Conservation (phyloP, 345 rosid genomes). For the Rhodamnia rubescens region DNA sequence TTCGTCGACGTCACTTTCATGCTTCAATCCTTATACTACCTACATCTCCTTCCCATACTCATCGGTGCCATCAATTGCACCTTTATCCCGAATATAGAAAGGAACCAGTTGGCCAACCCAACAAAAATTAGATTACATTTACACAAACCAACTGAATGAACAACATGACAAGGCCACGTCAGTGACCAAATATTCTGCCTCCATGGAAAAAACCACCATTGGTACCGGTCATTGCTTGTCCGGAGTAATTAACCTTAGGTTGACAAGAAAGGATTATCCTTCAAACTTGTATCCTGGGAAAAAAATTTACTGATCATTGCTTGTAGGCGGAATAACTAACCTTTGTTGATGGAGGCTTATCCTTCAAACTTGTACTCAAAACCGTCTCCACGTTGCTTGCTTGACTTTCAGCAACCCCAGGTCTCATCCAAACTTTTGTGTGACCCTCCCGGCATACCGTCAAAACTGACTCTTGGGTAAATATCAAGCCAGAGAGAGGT, state of each 20-base stretch:
- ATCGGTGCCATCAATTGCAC: not conserved
- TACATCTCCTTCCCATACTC: conserved; percentile 8
- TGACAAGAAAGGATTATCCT: not conserved
- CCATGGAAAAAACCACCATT: not conserved
- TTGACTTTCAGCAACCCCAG: conserved; percentile 50
- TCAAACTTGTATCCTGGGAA: not conserved
- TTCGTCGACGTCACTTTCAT: not conserved
- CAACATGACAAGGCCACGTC: conserved; percentile 2
- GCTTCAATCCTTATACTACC: not conserved
- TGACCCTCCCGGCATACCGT: conserved; percentile 94
- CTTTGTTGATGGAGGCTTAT: conserved; percentile 50
- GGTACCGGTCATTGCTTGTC: not conserved
- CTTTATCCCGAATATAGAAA: conserved; percentile 19
- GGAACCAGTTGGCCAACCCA: conserved; percentile 21
- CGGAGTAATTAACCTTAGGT: not conserved
- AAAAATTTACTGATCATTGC: conserved; percentile 14
- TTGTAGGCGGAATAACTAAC: conserved; percentile 47
- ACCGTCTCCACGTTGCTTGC: conserved; percentile 41
- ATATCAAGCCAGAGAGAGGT: conserved; percentile 85
- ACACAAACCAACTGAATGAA: conserved; percentile 11
- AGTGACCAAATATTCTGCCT: not conserved
- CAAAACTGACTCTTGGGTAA: conserved; percentile 81
- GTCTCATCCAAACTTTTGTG: conserved; percentile 92
- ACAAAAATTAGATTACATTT: conserved; percentile 12
- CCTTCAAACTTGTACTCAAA: conserved; percentile 57